These are phyloP conservation scores for Macrolepiota dolichaula DNA, from an alignment of 768 basidiomycete genomes.

Conservation along the genomic window DNA sequence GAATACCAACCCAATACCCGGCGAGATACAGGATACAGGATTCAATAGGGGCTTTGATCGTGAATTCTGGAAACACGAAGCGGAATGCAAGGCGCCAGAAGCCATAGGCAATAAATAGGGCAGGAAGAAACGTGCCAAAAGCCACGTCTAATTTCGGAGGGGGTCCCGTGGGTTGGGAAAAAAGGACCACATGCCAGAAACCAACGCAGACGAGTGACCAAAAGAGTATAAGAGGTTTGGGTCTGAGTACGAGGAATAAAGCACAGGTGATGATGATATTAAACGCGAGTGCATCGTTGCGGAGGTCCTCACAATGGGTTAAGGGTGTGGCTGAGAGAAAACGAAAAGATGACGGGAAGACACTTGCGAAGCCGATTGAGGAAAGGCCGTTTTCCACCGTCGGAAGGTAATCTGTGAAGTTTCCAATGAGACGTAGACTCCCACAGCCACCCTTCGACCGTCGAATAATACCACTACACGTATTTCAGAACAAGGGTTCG, in stretches of 20 bases:
- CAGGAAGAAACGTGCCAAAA: slow-evolving; percentile 75
- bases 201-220: slow-evolving; percentile 83
- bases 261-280: slow-evolving; percentile 65
- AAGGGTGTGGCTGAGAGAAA: slow-evolving; percentile 48
- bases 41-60: slow-evolving; percentile 61
- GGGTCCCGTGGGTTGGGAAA: slow-evolving; percentile 64
- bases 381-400: slow-evolving; percentile 56
- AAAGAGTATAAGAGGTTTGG: slow-evolving; percentile 61
- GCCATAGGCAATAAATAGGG: slow-evolving; percentile 72
- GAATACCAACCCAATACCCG: slow-evolving; percentile 76
- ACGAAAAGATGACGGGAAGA: slow-evolving; percentile 70
- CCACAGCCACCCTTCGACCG: slow-evolving; percentile 75
- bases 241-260: slow-evolving; percentile 72
- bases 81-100: slow-evolving; percentile 79
- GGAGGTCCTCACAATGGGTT: slow-evolving; percentile 67
- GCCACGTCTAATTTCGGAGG: slow-evolving; percentile 72
- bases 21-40: slow-evolving; percentile 69
- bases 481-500: not conserved
- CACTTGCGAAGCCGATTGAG: slow-evolving; percentile 70
- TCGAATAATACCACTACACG: slow-evolving; percentile 57
- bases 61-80: slow-evolving; percentile 69
- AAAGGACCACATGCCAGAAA: slow-evolving; percentile 81
- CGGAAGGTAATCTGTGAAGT: slow-evolving; percentile 68
- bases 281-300: slow-evolving; percentile 66
- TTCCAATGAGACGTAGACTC: slow-evolving; percentile 62